Percentiles rank a stretch among this genome's conserved stretches.
Evolutionary conservation across 2,329 filamentous ascomycete species (phyloP).

Genomic region (Calonectria ilicicola): DNA sequence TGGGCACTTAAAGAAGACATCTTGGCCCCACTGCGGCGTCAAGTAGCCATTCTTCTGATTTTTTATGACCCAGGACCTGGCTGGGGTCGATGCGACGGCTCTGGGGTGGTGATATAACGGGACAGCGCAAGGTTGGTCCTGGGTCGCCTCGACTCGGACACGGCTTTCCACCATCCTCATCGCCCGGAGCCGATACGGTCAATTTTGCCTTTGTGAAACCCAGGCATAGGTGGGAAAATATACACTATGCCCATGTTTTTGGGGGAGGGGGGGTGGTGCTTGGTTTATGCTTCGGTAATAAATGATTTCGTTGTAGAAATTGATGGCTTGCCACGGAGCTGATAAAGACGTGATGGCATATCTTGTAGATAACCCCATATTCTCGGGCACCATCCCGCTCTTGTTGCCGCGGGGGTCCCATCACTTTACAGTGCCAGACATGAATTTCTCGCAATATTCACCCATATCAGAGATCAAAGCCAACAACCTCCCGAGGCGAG

Average conservation of each 20-base stretch:
- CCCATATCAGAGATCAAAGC: background rate
- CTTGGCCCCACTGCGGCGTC: background rate
- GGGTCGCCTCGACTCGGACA: constrained; percentile 16
- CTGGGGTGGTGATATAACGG: constrained; percentile 32
- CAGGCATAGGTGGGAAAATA: too few species aligned
- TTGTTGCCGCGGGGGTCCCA: background rate
- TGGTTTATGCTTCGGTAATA: background rate
- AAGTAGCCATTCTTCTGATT: background rate
- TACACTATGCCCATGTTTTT: background rate
- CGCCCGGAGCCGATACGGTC: background rate
- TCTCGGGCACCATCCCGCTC: too few species aligned
- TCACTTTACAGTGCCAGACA: background rate
- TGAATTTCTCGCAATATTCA: background rate
- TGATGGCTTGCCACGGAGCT: background rate
- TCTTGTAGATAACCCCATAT: background rate
- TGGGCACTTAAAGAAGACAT: background rate
- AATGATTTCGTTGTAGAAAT: background rate
- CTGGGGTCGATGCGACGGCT: constrained; percentile 29
- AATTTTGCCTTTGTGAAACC: background rate
- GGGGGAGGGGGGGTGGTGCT: too few species aligned
- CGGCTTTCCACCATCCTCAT: background rate
- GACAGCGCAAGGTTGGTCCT: constrained; percentile 34
- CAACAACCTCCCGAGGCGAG: background rate
- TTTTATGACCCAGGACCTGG: constrained; percentile 25
- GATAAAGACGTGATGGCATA: background rate